Evolutionary conservation across 176 grass and related monocot genomes (phyloP).

Genomic region (Avena insularis): DNA sequence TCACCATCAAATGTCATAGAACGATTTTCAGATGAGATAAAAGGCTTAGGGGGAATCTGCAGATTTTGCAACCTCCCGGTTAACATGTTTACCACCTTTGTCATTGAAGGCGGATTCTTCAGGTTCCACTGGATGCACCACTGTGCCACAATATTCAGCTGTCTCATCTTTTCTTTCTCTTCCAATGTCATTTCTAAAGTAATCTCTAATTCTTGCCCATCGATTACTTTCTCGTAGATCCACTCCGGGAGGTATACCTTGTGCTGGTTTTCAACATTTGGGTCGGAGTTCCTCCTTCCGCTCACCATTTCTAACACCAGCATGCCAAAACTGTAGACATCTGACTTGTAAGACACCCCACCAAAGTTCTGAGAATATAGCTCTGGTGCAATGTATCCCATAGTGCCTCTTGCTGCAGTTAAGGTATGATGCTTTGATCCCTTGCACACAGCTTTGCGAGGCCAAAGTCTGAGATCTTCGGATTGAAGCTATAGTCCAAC

Average conservation of each 20-base stretch:
- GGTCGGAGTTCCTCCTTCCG: background rate
- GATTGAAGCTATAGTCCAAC: background rate
- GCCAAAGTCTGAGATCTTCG: conserved; percentile 5
- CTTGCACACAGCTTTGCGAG: conserved; percentile 22
- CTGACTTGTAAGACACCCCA: background rate
- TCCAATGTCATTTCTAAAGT: background rate
- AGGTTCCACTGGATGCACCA: conserved; percentile 1
- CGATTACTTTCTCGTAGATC: background rate
- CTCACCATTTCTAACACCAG: background rate
- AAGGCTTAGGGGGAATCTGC: background rate
- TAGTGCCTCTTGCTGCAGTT: background rate
- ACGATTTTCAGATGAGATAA: background rate
- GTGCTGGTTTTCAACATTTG: background rate
- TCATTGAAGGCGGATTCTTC: background rate
- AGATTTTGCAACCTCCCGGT: background rate
- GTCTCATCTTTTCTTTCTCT: background rate
- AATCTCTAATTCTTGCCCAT: background rate
- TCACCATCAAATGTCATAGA: background rate
- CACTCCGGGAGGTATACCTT: conserved; percentile 4
- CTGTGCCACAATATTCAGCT: background rate
- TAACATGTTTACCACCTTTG: conserved; percentile 8
- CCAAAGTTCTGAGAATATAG: background rate
- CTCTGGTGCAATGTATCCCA: background rate
- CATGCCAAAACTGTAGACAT: background rate
- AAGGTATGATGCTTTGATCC: background rate